A percentile compares a stretch with the other conserved stretches of the same genome.
Evolutionary conservation across 441 rosid species (phyloP).

Genomic region (Manihot esculenta): DNA sequence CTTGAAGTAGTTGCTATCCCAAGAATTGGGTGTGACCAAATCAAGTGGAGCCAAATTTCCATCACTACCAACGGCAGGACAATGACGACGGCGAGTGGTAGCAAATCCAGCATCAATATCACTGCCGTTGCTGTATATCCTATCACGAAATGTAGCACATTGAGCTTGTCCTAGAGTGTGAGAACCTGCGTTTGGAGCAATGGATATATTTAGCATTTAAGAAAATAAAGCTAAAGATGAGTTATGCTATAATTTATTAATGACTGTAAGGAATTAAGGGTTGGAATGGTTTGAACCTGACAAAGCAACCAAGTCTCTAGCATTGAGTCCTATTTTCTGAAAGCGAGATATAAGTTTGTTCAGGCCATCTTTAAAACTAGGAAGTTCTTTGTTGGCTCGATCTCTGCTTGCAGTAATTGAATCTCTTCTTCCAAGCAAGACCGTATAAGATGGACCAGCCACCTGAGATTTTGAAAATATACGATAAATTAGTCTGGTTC

Average conservation of each 20-base stretch:
- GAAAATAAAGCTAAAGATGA: too few relatives aligned
- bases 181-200: conserved; percentile 31
- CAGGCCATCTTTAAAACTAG: conserved; percentile 32
- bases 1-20: conserved; percentile 56
- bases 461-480: conserved; percentile 21
- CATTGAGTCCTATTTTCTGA: conserved; percentile 41
- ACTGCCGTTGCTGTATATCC: conserved; percentile 45
- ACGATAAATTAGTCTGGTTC: too few relatives aligned
- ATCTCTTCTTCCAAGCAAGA: conserved; percentile 53
- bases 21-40: conserved; percentile 56
- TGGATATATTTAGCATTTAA: too few relatives aligned
- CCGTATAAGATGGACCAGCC: conserved; percentile 51
- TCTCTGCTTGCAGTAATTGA: conserved; percentile 38
- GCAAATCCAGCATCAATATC: conserved; percentile 49
- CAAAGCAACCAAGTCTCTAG: conserved; percentile 56
- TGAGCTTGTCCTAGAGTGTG: conserved; percentile 63
- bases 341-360: conserved; percentile 36
- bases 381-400: conserved; percentile 40
- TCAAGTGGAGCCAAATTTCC: conserved; percentile 44
- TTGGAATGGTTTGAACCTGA: too few relatives aligned
- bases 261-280: too few relatives aligned
- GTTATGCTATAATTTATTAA: too few relatives aligned
- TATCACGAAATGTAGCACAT: conserved; percentile 41
- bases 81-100: conserved; percentile 38
- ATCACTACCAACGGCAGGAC: conserved; percentile 32